Base-by-base conservation (phyloP, 202 grass and related monocot genomes). In the Digitaria exilis region DNA sequence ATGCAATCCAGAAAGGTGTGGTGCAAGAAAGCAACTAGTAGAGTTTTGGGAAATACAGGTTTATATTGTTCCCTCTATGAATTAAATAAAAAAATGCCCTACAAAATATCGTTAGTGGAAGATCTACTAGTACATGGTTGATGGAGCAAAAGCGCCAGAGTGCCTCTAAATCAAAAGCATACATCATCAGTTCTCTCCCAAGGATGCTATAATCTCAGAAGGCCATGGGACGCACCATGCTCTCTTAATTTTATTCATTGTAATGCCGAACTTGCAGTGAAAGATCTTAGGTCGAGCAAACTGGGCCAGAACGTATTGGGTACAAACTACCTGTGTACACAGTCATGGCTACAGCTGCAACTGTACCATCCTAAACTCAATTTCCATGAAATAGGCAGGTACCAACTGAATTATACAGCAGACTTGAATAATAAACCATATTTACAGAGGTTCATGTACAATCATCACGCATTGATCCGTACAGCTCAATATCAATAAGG, bases 111-210 rank as follows among this genome's bases (percentile, higher is more conserved):
- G 18, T 35, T 39, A 13, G 52, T 54, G 31, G 39, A 69, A 80
- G 34, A 80, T 56, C 22, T 4, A 74, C 43, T 65, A 45, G 45
- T 75, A 29, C 25, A 75, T 45, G 71, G 24, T 57, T 65, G n/a
- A 30, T 7, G 12, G 25, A 66, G 70, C 34, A 57, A 76, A 44
- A 12, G 18, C 1, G 1, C 24, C 24, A 11, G 25, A 30, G 15
- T 64, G 31, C 44, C 44, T 43, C 48, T 30, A 7, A 69, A 80
- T 80, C 21, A 22, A 29, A n/a, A n/a, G n/a, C n/a, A n/a, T n/a
- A n/a, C n/a, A n/a, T n/a, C n/a, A n/a, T n/a, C 69, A n/a, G 34
- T 71, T 45, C 14, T 39, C 19, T 46, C 13, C 11, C 21, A 13
- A 7, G 0, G 68, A 16, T 42, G 24, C 22, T 69, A 69, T 28